Evolutionary conservation across 2,329 filamentous ascomycete species (phyloP), one percentile per base, ranked within the genome.

Genomic region (Cryphonectria radicalis): DNA sequence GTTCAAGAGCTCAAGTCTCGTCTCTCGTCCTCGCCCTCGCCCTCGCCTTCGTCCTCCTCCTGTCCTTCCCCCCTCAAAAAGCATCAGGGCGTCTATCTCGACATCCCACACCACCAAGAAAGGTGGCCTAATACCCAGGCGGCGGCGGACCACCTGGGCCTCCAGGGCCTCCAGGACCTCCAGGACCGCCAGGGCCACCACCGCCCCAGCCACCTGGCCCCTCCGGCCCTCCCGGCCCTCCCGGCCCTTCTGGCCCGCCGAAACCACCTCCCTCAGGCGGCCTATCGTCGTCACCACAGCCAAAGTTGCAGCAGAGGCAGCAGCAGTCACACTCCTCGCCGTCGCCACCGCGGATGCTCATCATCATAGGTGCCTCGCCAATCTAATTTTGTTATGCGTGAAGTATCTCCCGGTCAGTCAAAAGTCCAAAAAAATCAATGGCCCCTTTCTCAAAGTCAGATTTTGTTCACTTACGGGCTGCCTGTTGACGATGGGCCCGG

Each of bases 261-360:
- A 67, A 63, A 14, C 60, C 70, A 25, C 62, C 66, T 17, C 65
- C 70, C 14, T 63, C 70, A 4, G 63, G 17, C 25, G 66, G 14
- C 42, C 66, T 14, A 25, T 67, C 50, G 50, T 68, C 67, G 5
- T 72, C 68, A 35, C 69, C 28, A 28, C 71, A 73, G 0, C 65
- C 65, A 35, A 65, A 66, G 59, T 63, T 57, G 17, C 68, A 73
- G 5, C 69, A 69, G 14, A 69, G 66, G 63, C 65, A 73, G 40
- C 69, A 68, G 59, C 67, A 68, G 43, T 68, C 69, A 28, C 71
- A 73, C 3, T 72, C 71, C 40, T 71, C 71, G 46, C 70, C 71
- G n/a, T 66, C 63, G 32, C 69, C 71, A 25, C 71, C 68, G 40
- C 69, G 69, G 25, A 73, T 35, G 37, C 57, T 66, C 67, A 73